A percentile compares a stretch with the other conserved stretches of the same genome.
These are phyloP conservation scores for Botrytis galanthina DNA, from an alignment of 2,329 filamentous ascomycete species.

Conservation along the genomic window DNA sequence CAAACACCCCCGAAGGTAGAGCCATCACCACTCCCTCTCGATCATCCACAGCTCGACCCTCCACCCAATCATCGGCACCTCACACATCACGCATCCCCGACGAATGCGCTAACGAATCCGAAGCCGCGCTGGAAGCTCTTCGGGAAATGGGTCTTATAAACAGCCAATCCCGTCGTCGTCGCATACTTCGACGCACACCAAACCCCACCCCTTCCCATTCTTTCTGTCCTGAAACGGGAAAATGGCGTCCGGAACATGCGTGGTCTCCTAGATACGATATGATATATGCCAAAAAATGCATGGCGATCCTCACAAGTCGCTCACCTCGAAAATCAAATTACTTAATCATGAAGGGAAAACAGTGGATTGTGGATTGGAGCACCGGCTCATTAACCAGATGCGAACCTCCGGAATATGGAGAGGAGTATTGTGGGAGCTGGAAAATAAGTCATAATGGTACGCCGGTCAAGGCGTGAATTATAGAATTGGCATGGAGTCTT, in stretches of 20 bases:
- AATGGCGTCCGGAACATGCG: slow-evolving; percentile 55
- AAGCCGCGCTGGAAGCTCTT: not conserved
- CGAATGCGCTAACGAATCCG: not conserved
- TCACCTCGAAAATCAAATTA: slow-evolving; percentile 58
- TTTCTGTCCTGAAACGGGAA: slow-evolving; percentile 41
- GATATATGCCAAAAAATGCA: slow-evolving; percentile 59
- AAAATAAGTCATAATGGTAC: slow-evolving; percentile 11
- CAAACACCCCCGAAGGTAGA: slow-evolving; percentile 1
- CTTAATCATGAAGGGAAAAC: slow-evolving; percentile 55
- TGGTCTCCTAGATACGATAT: slow-evolving; percentile 57
- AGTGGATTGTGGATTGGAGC: slow-evolving; percentile 59
- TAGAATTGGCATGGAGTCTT: slow-evolving; percentile 8
- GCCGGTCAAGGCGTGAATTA: not conserved
- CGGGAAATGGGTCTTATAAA: slow-evolving; percentile 15
- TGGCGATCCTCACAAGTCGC: slow-evolving; percentile 55
- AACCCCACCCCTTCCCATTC: slow-evolving; percentile 23
- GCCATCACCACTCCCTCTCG: not conserved
- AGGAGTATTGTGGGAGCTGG: slow-evolving; percentile 31
- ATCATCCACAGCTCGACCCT: not conserved
- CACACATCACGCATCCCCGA: not conserved
- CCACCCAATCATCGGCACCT: not conserved
- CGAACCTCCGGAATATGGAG: slow-evolving; percentile 53
- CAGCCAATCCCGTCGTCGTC: not conserved
- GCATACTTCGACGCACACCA: slow-evolving; percentile 1
- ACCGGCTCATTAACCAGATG: slow-evolving; percentile 55